Base-by-base conservation (phyloP, 1,284 basidiomycete genomes). In the Heterobasidion annosum region DNA sequence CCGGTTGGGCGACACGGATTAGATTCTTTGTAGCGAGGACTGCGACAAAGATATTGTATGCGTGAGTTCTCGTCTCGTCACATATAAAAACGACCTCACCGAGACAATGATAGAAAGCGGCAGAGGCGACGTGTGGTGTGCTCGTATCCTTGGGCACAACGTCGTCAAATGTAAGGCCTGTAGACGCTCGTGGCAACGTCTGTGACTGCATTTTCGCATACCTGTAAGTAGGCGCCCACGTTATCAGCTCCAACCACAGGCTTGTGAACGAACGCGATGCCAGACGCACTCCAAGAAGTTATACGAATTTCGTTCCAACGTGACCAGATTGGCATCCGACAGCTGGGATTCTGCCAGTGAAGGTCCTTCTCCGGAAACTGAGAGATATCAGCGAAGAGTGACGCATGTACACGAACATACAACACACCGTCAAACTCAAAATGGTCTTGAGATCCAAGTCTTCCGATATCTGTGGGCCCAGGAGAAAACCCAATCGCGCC, bases 101-200 rank as follows among this genome's bases (percentile, higher is more conserved):
- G 51, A 91, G 73, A 65, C 86, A 89, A 59, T 91, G 88, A 68
- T 91, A 88, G 64, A 91, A 83, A 4, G 81, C 88, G 34, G 85
- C 79, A 15, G 88, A 80, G 6, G 87, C 88, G 35, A 91, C 85
- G 62, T 84, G 86, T 15, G 79, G 73, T 2, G 84, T 88, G 60
- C 84, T 87, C 1, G 83, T 80, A 48, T 69, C 64, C 55, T 70
- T 75, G 6, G 86, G 88, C 16, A 82, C 83, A 35, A 91, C 73
- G 42, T 74, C 76, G 56, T 85, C 79, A 63, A 91, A 89, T 9
- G 68, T 72, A 32, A 91, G 69, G 51, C 70, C 67, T 16, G 68
- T 68, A n/a, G 69, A 67, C 8, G 70, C 64, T 48, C 67, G 69
- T 9, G 82, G 74, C 50, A 83, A 75, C 0, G 81, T 76, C 58